Evolutionary conservation across 2,329 filamentous ascomycete species (phyloP).

Genomic region (Endoconidiophora polonica): DNA sequence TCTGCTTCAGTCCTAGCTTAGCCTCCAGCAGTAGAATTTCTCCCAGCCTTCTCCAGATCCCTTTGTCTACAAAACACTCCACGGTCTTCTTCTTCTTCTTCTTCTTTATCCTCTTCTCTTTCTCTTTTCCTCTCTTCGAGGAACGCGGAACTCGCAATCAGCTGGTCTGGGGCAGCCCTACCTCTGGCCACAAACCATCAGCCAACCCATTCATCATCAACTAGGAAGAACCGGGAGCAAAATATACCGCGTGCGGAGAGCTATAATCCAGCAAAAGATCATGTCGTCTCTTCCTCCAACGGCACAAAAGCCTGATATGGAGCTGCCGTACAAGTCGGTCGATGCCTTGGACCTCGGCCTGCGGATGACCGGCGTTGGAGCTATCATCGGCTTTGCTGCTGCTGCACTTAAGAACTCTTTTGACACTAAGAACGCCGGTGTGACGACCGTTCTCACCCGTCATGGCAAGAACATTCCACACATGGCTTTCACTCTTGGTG

Average conservation of each 20-base stretch:
- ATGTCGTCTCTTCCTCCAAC: neutral
- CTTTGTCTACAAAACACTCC: slow-evolving; percentile 1
- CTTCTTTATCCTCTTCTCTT: neutral
- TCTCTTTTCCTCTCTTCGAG: slow-evolving; percentile 8
- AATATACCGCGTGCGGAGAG: too few relatives aligned
- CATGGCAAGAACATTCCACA: slow-evolving; percentile 55
- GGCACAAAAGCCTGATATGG: slow-evolving; percentile 1
- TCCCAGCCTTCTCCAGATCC: slow-evolving; percentile 2
- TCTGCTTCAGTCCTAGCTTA: slow-evolving; percentile 6
- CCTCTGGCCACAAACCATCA: neutral
- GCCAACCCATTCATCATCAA: neutral
- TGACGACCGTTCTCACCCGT: slow-evolving; percentile 63
- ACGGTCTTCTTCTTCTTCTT: neutral
- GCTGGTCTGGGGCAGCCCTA: slow-evolving; percentile 10
- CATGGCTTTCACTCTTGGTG: slow-evolving; percentile 34
- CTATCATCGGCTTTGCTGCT: slow-evolving; percentile 50
- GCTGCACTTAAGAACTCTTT: slow-evolving; percentile 78
- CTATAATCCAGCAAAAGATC: too few relatives aligned
- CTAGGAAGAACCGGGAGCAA: neutral
- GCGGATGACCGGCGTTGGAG: slow-evolving; percentile 47
- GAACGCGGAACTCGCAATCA: slow-evolving; percentile 8
- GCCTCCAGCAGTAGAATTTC: neutral
- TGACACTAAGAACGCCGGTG: slow-evolving; percentile 63
- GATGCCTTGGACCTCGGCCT: slow-evolving; percentile 56
- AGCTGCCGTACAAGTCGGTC: slow-evolving; percentile 44